These are phyloP conservation scores for Hypholoma sublateritium DNA, from an alignment of 768 basidiomycete genomes.

Conservation along the genomic window DNA sequence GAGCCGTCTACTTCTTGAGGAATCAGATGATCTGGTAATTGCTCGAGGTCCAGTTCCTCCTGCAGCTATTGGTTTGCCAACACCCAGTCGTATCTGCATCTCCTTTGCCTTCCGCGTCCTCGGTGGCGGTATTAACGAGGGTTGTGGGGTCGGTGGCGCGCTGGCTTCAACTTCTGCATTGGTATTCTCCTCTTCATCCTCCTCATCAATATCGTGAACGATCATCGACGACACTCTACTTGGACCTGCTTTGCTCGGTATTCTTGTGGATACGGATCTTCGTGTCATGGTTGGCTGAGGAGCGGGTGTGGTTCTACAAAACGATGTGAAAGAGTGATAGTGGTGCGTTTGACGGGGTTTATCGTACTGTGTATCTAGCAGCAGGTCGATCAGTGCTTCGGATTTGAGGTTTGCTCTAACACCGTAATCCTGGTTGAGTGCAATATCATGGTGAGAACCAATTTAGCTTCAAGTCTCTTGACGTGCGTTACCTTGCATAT, in stretches of 20 bases:
- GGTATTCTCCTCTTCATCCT: constrained; percentile 40
- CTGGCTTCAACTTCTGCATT: constrained; percentile 18
- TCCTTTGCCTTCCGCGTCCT: constrained; percentile 74
- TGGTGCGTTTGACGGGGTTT: background rate
- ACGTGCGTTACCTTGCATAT: constrained; percentile 64
- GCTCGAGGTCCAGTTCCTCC: constrained; percentile 68
- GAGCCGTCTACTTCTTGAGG: constrained; percentile 44
- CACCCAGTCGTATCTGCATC: constrained; percentile 65
- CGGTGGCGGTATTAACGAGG: constrained; percentile 23
- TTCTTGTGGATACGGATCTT: constrained; percentile 34
- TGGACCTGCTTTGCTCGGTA: constrained; percentile 36
- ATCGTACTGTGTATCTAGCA: constrained; percentile 57
- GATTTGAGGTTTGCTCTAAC: constrained; percentile 83
- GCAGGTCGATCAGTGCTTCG: constrained; percentile 73
- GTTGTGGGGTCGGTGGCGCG: constrained; percentile 13
- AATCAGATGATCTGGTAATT: constrained; percentile 57
- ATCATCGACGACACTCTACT: constrained; percentile 46
- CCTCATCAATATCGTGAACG: constrained; percentile 50
- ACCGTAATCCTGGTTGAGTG: constrained; percentile 61
- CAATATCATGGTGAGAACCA: background rate
- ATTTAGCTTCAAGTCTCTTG: background rate
- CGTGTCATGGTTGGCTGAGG: constrained; percentile 27
- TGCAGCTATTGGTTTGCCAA: constrained; percentile 65
- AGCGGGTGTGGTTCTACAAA: constrained; percentile 19
- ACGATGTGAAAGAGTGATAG: background rate